Evolutionary conservation across 1,139 yeast genomes (phyloP).

Genomic region (Candida freyschussii): DNA sequence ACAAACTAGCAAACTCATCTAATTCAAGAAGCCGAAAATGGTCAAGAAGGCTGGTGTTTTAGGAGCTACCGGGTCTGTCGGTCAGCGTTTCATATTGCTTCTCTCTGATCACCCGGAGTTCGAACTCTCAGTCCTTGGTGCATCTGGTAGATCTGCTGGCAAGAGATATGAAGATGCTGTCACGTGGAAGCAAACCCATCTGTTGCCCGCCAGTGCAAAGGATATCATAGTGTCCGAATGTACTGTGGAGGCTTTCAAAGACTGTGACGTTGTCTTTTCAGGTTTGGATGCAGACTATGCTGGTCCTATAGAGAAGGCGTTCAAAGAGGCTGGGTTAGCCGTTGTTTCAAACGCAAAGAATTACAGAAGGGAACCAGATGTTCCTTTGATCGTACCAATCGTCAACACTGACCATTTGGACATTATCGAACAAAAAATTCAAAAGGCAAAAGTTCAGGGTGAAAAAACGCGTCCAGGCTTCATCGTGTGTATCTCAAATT

Average conservation of each 20-base stretch:
- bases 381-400: slow-evolving; percentile 92
- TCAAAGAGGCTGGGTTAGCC: slow-evolving; percentile 74
- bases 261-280: slow-evolving; percentile 91
- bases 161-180: slow-evolving; percentile 80
- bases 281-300: slow-evolving; percentile 94
- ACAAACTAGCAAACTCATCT: too few relatives aligned
- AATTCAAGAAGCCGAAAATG: too few relatives aligned
- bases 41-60: slow-evolving; percentile 63
- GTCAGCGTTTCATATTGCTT: slow-evolving; percentile 88
- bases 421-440: slow-evolving; percentile 59
- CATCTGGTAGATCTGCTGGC: slow-evolving; percentile 92
- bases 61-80: slow-evolving; percentile 98
- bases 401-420: slow-evolving; percentile 92
- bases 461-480: slow-evolving; percentile 66
- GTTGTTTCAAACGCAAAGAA: slow-evolving; percentile 94
- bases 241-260: slow-evolving; percentile 66
- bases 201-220: slow-evolving; percentile 67
- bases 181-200: slow-evolving; percentile 89
- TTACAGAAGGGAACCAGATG: slow-evolving; percentile 82
- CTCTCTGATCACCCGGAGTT: slow-evolving; percentile 87
- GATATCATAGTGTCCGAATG: slow-evolving; percentile 72
- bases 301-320: slow-evolving; percentile 84
- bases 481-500: slow-evolving; percentile 92
- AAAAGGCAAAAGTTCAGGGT: slow-evolving; percentile 48
- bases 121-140: slow-evolving; percentile 81